Conservation (phyloP, 768 basidiomycete genomes). For the Crucibulum laeve region DNA sequence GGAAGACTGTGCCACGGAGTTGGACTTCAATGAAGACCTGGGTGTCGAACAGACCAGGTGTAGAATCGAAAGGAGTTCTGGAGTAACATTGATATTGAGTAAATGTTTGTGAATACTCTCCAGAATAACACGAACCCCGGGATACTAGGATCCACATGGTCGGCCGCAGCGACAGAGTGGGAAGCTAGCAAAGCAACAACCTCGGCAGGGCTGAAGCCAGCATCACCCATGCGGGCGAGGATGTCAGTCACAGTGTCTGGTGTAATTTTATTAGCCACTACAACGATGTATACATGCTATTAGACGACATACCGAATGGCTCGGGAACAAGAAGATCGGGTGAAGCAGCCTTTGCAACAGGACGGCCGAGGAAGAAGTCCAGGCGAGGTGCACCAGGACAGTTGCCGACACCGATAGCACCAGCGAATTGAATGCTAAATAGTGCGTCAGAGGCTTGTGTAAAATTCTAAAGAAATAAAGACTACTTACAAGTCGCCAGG, state of each 20-base stretch:
- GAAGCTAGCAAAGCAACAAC: conserved; percentile 11
- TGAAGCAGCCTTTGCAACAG: conserved; percentile 6
- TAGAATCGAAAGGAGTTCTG: background rate
- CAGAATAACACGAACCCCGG: background rate
- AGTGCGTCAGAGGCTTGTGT: background rate
- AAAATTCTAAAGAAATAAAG: too few species aligned
- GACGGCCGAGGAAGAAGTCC: conserved; percentile 22
- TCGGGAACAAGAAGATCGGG: conserved; percentile 16
- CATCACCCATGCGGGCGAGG: conserved; percentile 12
- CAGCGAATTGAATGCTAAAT: conserved; percentile 32
- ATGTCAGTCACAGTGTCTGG: conserved; percentile 8
- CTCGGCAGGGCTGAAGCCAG: conserved; percentile 11
- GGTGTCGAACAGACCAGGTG: background rate
- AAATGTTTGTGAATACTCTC: background rate
- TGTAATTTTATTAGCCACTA: too few species aligned
- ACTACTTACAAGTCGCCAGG: conserved; percentile 29
- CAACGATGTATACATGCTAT: too few species aligned
- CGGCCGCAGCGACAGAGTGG: conserved; percentile 11
- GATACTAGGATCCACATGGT: conserved; percentile 9
- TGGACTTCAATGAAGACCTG: background rate
- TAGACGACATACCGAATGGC: conserved; percentile 5
- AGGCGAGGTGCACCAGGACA: conserved; percentile 29
- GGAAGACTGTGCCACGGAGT: background rate
- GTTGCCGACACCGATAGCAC: conserved; percentile 26
- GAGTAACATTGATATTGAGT: background rate